Evolutionary conservation across 2,329 filamentous ascomycete genomes (phyloP).

Genomic region (Diaporthe citriasiana): DNA sequence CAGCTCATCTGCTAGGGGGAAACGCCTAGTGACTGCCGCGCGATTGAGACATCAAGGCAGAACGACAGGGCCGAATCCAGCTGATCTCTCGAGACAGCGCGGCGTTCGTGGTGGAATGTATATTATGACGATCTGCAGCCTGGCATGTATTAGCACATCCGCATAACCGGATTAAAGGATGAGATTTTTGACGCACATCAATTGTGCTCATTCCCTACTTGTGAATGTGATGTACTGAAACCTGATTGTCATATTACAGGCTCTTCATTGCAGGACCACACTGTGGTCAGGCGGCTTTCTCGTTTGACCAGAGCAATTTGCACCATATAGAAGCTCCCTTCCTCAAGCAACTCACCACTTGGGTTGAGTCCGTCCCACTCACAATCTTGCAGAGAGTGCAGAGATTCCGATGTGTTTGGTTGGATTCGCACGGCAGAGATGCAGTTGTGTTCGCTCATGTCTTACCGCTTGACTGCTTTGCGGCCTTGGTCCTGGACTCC

Average conservation of each 20-base stretch:
- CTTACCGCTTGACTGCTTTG: background rate
- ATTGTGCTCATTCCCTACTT: background rate
- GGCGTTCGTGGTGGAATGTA: slow-evolving; percentile 19
- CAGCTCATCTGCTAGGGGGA: slow-evolving; percentile 58
- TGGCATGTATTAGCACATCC: slow-evolving; percentile 23
- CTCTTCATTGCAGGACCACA: background rate
- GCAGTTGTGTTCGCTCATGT: background rate
- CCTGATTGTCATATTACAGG: background rate
- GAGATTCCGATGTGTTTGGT: background rate
- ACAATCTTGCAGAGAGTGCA: background rate
- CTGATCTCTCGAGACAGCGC: background rate
- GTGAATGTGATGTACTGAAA: too few species aligned
- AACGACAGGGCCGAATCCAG: background rate
- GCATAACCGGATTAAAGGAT: background rate
- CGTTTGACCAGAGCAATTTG: too few species aligned
- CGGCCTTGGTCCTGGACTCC: background rate
- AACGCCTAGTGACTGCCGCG: slow-evolving; percentile 56
- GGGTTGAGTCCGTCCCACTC: background rate
- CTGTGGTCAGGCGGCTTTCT: too few species aligned
- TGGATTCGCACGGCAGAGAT: background rate
- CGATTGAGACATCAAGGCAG: slow-evolving; percentile 50
- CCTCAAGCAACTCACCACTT: background rate
- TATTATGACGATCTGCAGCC: slow-evolving; percentile 13
- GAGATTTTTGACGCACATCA: background rate
- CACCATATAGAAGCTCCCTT: background rate